phyloP scores from a whole-genome alignment of 2,329 filamentous ascomycete species.

The Berkeleyomyces rouxiae region DNA sequence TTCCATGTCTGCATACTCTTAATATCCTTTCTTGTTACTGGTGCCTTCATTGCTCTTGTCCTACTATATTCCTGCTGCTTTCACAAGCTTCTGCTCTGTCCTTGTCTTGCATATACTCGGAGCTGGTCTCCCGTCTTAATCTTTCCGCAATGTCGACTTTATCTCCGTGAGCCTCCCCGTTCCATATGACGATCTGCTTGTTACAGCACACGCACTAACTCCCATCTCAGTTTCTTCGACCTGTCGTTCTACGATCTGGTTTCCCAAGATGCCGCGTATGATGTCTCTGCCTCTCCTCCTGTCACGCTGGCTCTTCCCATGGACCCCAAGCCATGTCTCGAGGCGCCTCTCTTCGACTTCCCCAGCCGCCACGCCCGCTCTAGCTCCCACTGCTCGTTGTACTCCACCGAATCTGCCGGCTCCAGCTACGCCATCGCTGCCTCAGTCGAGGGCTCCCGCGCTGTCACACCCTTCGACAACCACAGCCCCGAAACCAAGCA shows the following conservation, averaged over 20 bases:
- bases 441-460: constrained; percentile 45
- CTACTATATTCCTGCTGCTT: background rate
- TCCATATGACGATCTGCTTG: background rate
- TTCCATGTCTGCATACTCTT: no score
- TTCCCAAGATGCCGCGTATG: constrained; percentile 18
- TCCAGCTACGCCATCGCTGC: constrained; percentile 49
- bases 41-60: no score
- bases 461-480: constrained; percentile 49
- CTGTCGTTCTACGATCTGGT: constrained; percentile 39
- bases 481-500: constrained; percentile 22
- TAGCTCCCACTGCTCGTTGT: constrained; percentile 48
- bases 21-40: no score
- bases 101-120: background rate
- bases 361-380: constrained; percentile 43
- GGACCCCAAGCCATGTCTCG: constrained; percentile 26
- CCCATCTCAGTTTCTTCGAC: constrained; percentile 31
- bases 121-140: constrained; percentile 6
- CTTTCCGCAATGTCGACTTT: constrained; percentile 16
- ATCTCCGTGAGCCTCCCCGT: constrained; percentile 22
- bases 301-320: constrained; percentile 19
- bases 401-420: constrained; percentile 38
- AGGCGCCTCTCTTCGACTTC: constrained; percentile 39
- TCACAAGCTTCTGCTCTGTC: background rate
- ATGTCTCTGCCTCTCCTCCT: constrained; percentile 21
- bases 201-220: constrained; percentile 2